Evolutionary conservation across 805 yeast genomes (phyloP).

Genomic region (Pichia insulana): DNA sequence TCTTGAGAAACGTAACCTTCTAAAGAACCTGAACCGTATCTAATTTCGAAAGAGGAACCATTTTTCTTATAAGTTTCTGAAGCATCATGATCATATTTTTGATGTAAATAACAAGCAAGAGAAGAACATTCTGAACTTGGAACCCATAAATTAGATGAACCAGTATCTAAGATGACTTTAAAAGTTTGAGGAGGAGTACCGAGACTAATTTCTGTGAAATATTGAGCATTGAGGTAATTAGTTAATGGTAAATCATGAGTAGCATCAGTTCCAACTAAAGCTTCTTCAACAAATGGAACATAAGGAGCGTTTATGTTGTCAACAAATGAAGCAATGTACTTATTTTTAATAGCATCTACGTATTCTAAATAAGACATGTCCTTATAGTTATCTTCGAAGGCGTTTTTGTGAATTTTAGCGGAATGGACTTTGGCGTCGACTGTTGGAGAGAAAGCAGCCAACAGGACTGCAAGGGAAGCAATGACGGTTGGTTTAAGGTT

Average conservation of each 20-base stretch:
- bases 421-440: conserved; percentile 39
- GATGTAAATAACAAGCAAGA: conserved; percentile 89
- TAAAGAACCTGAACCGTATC: conserved; percentile 87
- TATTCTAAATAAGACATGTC: conserved; percentile 39
- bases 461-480: conserved; percentile 26
- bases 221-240: conserved; percentile 93
- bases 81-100: conserved; percentile 76
- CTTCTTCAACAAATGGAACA: conserved; percentile 34
- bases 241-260: conserved; percentile 78
- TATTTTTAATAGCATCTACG: conserved; percentile 38
- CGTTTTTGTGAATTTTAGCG: conserved; percentile 39
- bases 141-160: conserved; percentile 95
- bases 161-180: conserved; percentile 93
- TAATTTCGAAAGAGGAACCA: conserved; percentile 78
- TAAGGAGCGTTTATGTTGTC: conserved; percentile 23
- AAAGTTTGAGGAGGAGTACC: conserved; percentile 94
- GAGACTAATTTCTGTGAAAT: conserved; percentile 79
- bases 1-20: conserved; percentile 92
- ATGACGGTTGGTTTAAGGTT: conserved; percentile 24
- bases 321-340: conserved; percentile 30
- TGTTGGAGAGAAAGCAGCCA: conserved; percentile 8
- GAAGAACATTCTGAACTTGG: conserved; percentile 86
- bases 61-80: conserved; percentile 83
- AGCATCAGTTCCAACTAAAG: conserved; percentile 20
- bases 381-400: conserved; percentile 38